Evolutionary conservation across 768 basidiomycete species (phyloP), one percentile per base, ranked within the genome.

Genomic region (Phallus indusiatus): DNA sequence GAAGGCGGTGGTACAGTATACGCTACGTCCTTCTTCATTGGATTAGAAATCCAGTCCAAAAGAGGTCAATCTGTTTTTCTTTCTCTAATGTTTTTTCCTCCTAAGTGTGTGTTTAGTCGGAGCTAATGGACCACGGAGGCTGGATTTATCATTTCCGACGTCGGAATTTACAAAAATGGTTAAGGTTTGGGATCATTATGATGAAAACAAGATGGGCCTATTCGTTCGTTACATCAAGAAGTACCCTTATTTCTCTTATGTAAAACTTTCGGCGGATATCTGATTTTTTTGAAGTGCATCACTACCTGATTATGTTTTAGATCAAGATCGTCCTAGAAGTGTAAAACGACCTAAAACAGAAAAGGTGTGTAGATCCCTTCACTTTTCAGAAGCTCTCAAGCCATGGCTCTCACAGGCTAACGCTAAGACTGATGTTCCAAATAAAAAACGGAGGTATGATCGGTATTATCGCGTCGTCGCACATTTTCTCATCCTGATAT

Each of bases 11-110:
- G 85, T 48, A 78, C 82, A n/a, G 90, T 97, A 9, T 82, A 88
- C 69, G 89, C 93, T n/a, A 94, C 94, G n/a, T 92, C 90, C 1
- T 98, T 96, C 73, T 99, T 95, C 68, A 93, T 99, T 63, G 96
- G 96, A 18, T 80, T 99, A 58, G 82, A 85, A 48, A 90, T 99
- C 62, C 88, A 93, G 70, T 88, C 91, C 58, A 94, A 87, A 75
- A 88, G 84, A 73, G 80, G 94, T 96, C n/a, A 37, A 47, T 10
- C 14, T 56, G 16, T 35, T 21, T 33, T 24, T 33, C 53, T 22
- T 33, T 50, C 42, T 51, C 16, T 47, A 22, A 35, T 48, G 57
- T 16, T 37, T 37, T 16, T 8, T 8, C 36, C 16, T 16, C 9
- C 36, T 37, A 8, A 37, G 9, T 37, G 8, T 37, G 36, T 16